A percentile compares a stretch with the other conserved stretches of the same genome.
Evolutionary conservation across 2,329 filamentous ascomycete genomes (phyloP).

Genomic region (Sphaerulina populicola): DNA sequence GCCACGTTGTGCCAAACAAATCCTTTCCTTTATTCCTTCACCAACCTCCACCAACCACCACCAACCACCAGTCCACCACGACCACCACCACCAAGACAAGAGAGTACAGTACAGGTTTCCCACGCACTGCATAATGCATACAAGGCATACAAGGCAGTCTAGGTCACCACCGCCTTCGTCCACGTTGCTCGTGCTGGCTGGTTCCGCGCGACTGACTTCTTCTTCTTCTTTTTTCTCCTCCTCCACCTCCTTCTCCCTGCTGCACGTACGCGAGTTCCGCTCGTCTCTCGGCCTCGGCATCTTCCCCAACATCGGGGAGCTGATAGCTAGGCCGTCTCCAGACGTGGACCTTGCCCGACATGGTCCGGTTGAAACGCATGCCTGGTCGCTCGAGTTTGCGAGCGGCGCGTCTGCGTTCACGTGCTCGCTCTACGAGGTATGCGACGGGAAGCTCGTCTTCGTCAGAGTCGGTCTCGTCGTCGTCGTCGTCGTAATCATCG

Average conservation of each 20-base stretch:
- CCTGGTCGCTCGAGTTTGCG: constrained; percentile 26
- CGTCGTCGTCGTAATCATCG: constrained; percentile 12
- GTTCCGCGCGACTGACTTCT: neutral
- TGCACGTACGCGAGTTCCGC: constrained; percentile 19
- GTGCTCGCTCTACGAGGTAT: constrained; percentile 22
- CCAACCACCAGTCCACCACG: too few relatives aligned
- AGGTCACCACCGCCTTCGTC: constrained; percentile 8
- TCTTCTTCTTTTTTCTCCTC: too few relatives aligned
- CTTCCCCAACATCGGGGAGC: constrained; percentile 26
- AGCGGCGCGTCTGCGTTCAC: constrained; percentile 13
- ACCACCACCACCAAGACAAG: too few relatives aligned
- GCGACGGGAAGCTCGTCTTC: constrained; percentile 25
- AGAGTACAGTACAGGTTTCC: too few relatives aligned
- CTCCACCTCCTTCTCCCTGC: neutral
- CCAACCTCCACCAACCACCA: too few relatives aligned
- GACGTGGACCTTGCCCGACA: constrained; percentile 28
- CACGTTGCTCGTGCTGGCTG: constrained; percentile 5
- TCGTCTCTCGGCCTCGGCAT: constrained; percentile 22
- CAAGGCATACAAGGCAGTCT: neutral
- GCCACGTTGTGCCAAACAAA: too few relatives aligned
- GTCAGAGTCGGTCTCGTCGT: constrained; percentile 18
- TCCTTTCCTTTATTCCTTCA: too few relatives aligned
- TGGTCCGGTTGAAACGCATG: constrained; percentile 24
- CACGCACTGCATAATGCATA: neutral
- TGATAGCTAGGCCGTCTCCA: constrained; percentile 28